Base-by-base conservation (phyloP, 106 monocot species). In the Vanilla planifolia region DNA sequence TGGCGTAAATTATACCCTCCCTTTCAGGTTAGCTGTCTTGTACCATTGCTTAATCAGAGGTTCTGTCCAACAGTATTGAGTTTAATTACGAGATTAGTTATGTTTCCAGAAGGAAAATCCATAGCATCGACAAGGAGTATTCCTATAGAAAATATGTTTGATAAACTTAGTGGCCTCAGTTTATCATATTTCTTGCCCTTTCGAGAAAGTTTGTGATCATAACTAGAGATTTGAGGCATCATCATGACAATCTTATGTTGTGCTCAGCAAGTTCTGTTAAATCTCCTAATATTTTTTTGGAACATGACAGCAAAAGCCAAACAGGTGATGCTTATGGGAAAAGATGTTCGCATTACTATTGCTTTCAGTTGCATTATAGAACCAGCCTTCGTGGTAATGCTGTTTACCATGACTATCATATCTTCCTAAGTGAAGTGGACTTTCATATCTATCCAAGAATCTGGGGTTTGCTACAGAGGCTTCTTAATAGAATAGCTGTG, bases 381-480 rank as follows among this genome's bases (percentile, higher is more conserved):
- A 33, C 68, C 39, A n/a, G 33, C 27, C 42, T 24, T 59, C 41
- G 65, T 76, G 67, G 26, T 20, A 58, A 14, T 50, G 59, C 5
- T 30, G 20, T 70, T 34, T 64, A 58, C 1, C 65, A 81, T 78
- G 70, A 78, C 46, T 65, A n/a, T 59, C 51, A 14, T 17, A 35
- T 86, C 9, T 61, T 27, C 33, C 59, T 95, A 24, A 47, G 50
- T 47, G 61, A 74, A 66, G 17, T 81, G 68, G 83, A 95, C 75
- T 17, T 95, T 44, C 86, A 95, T 70, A 40, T 95, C 16, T 62
- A 80, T 61, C 95, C 95, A 61, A 69, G 50, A 70, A 53, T 89
- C 53, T 59, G 70, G 66, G 78, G 80, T 30, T 66, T 75, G 30
- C n/a, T 90, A 37, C 64, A 60, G 39, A 46, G 60, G 3, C 74